Conservation (phyloP, 176 grass and related monocot species). For the Lolium multiflorum region DNA sequence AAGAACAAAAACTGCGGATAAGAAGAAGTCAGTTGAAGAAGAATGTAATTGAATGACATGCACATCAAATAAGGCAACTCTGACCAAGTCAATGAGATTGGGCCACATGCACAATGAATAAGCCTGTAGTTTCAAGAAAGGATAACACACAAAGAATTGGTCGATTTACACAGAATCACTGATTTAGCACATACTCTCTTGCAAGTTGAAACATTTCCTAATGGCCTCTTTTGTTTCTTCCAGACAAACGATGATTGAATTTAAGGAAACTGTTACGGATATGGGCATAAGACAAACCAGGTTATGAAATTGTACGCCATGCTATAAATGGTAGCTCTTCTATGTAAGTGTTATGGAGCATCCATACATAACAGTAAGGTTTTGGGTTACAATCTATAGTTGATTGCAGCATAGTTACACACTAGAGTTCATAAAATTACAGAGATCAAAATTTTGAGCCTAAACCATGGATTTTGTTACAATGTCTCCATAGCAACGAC, state of each 20-base stretch:
- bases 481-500: no score
- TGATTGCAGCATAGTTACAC: neutral
- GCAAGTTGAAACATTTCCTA: neutral
- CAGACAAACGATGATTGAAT: neutral
- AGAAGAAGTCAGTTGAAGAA: neutral
- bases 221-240: neutral
- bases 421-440: no score
- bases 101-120: neutral
- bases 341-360: neutral
- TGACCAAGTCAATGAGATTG: neutral
- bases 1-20: neutral
- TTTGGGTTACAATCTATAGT: neutral
- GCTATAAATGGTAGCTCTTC: neutral
- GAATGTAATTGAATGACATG: neutral
- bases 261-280: neutral
- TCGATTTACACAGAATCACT: no score
- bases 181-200: no score
- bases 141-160: neutral
- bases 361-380: neutral
- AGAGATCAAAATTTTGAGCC: neutral
- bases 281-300: conserved; percentile 21
- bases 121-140: neutral
- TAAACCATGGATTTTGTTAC: neutral
- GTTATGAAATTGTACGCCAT: neutral
- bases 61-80: conserved; percentile 31